These are phyloP conservation scores for Carex arenaria DNA, from an alignment of 202 grass and related monocot species.

Conservation along the genomic window DNA sequence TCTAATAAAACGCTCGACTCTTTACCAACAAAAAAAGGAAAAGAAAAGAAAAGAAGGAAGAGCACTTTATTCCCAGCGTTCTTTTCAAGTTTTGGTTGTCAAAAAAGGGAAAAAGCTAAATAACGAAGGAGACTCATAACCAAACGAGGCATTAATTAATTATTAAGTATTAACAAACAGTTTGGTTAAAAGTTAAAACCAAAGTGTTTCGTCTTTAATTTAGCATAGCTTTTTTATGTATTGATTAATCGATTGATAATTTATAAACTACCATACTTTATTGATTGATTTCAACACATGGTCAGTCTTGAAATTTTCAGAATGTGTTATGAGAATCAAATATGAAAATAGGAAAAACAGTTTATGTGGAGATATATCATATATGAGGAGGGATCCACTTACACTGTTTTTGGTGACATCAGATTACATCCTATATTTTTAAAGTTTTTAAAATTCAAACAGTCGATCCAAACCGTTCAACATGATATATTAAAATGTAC, in stretches of 20 bases:
- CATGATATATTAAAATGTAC: too few species aligned
- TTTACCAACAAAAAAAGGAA: neutral
- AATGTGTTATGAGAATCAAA: neutral
- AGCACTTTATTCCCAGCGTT: neutral
- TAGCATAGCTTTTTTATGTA: too few species aligned
- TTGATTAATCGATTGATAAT: neutral
- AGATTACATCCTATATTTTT: too few species aligned
- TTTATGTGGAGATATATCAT: neutral
- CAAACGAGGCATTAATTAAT: neutral
- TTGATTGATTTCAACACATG: neutral
- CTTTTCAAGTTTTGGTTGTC: constrained; percentile 11
- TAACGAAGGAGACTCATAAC: neutral
- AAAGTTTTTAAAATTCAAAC: too few species aligned
- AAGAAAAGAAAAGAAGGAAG: neutral
- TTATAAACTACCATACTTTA: neutral
- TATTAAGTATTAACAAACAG: neutral
- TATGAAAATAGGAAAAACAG: neutral
- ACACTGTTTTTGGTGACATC: too few species aligned
- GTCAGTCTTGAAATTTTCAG: neutral
- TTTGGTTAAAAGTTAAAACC: neutral
- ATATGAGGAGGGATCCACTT: too few species aligned
- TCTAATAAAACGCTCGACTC: neutral
- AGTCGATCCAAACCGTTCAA: too few species aligned
- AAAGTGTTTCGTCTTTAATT: neutral
- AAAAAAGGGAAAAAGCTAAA: neutral